Evolutionary conservation across 257 asterid genomes (phyloP).

Genomic region (Petrea volubilis): DNA sequence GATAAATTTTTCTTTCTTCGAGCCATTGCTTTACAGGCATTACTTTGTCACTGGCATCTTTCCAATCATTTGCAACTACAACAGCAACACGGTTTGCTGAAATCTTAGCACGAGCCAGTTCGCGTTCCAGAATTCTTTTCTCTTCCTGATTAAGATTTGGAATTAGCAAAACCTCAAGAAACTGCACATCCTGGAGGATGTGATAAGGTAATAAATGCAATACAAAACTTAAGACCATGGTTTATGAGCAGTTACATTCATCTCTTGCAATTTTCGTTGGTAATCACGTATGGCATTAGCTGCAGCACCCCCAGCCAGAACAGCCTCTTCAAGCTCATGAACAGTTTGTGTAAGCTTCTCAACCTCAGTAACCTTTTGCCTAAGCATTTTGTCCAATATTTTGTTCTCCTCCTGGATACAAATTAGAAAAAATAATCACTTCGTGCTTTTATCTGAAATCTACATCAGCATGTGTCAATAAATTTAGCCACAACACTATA

Average conservation of each 20-base stretch:
- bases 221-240: background rate
- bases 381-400: conserved; percentile 65
- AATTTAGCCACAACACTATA: too few species aligned
- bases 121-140: conserved; percentile 61
- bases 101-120: conserved; percentile 71
- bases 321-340: conserved; percentile 72
- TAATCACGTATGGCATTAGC: conserved; percentile 75
- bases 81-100: conserved; percentile 73
- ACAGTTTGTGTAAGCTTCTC: conserved; percentile 64
- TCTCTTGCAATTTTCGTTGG: conserved; percentile 62
- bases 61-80: conserved; percentile 79
- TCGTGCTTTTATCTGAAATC: conserved; percentile 17
- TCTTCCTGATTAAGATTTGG: conserved; percentile 50
- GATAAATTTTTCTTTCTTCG: conserved; percentile 65
- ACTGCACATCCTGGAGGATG: conserved; percentile 2
- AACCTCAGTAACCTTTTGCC: conserved; percentile 67
- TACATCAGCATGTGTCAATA: background rate
- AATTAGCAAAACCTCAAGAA: conserved; percentile 14
- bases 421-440: background rate
- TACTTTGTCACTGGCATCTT: conserved; percentile 71
- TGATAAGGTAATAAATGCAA: background rate
- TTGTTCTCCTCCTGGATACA: conserved; percentile 58
- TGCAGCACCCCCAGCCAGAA: conserved; percentile 72
- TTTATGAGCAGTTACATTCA: conserved; percentile 39
- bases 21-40: conserved; percentile 86